Evolutionary conservation across 441 rosid genomes (phyloP), one percentile per base, ranked within the genome.

Genomic region (Flueggea neowawraea): DNA sequence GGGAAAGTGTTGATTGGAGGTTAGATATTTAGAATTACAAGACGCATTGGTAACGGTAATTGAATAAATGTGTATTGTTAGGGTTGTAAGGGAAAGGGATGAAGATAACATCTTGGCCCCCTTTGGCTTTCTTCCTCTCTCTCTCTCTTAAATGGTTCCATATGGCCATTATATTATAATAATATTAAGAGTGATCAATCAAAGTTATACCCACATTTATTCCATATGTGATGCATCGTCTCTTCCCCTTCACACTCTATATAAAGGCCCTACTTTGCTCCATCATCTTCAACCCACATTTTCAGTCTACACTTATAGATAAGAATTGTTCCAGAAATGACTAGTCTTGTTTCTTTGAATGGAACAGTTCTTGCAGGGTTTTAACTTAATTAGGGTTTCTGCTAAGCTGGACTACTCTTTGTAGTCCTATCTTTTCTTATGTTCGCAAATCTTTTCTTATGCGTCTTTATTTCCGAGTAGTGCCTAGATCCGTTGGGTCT

Each of bases 21-120:
- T 67, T 69, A 73, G 70, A 28, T 16, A 22, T 83, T 83, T 75
- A 80, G 77, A 78, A 69, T 74, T 68, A 80, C 81, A 68, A 80
- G 81, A 75, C 52, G 76, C 84, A 71, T 77, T 66, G 83, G 78
- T 74, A 80, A 70, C 54, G 55, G 77, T 63, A 70, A 66, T 51
- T 69, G 73, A 72, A 70, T 80, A 69, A 80, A 74, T 73, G 81
- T 54, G 53, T 66, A 36, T 67, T 70, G 69, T 68, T 69, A 69
- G 55, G 55, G 62, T 62, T 68, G 64, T n/a, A 55, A 31, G 63
- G 57, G 44, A 58, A 47, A 52, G 31, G 10, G 9, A 16, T 12
- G 12, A 12, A 55, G 32, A 47, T n/a, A 64, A 48, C 55, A 61
- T 47, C n/a, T 11, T 47, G 50, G 50, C n/a, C 14, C 31, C 13